Base-by-base conservation (phyloP, 345 rosid genomes). In the Capsella bursapastoris region DNA sequence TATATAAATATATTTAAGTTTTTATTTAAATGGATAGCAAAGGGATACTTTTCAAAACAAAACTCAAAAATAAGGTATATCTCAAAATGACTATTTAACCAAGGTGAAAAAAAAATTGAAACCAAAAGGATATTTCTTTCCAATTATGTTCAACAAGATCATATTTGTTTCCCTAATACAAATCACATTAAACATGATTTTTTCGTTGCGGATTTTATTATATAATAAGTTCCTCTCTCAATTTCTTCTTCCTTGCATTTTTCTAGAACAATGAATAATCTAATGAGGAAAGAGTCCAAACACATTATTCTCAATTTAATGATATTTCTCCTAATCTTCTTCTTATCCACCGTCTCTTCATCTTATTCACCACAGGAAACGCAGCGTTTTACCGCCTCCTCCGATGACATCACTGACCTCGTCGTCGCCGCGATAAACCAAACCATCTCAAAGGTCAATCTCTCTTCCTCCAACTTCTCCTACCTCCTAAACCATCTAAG, bases 401-500 rank as follows among this genome's bases (percentile, higher is more conserved):
- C 84, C 81, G 75, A 70, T 67, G 69, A 84, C 58, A 59, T 82
- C 62, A 81, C 82, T 5, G 65, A 83, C 25, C 81, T 90, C 41
- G 81, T 90, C 73, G 70, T 86, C 70, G 78, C 80, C 28, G 75
- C 86, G 52, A 18, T 93, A 53, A 83, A 86, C 83, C 74, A 65
- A 29, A 89, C 97, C 55, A 53, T 85, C 70, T 48, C 47, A 31
- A 88, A 88, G 57, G 81, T 86, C 51, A 78, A 68, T 50, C 57
- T 74, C 71, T 83, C 90, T 66, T 66, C 79, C 44, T 31, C 85
- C 12, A 84, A 76, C 81, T 86, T 92, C 87, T 73, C 83, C 45
- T 4, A 57, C 58, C 79, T 89, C 63, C 70, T 60, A 56, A 68
- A 40, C 53, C 71, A 57, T 44, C 57, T 73, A 8, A 32, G 38